phyloP scores from a whole-genome alignment of 2,329 filamentous ascomycete genomes.

The Colletotrichum camelliae region DNA sequence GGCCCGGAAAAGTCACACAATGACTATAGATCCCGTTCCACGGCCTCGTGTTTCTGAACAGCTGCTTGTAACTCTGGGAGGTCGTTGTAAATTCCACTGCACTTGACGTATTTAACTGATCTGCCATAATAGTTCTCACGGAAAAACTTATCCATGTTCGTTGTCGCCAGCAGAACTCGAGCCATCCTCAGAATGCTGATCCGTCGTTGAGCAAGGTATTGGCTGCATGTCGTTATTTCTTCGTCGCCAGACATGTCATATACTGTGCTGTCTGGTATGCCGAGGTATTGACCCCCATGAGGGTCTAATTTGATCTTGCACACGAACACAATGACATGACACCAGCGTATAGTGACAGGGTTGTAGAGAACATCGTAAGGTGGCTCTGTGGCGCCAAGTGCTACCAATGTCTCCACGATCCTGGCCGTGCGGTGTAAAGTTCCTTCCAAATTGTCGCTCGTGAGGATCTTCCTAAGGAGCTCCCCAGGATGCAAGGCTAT shows the following conservation, averaged over 20 bases:
- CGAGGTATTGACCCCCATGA: neutral
- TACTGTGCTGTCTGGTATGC: neutral
- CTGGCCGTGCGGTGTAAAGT: neutral
- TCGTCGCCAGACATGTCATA: neutral
- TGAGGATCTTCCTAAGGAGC: neutral
- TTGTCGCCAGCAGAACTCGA: neutral
- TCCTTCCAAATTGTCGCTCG: neutral
- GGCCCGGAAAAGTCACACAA: too few species aligned
- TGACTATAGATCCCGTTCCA: neutral
- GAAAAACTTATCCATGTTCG: neutral
- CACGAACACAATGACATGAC: neutral
- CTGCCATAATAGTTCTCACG: neutral
- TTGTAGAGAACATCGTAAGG: neutral
- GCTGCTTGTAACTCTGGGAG: neutral
- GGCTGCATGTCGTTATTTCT: neutral
- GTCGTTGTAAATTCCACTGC: neutral
- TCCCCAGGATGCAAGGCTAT: neutral
- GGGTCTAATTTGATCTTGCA: neutral
- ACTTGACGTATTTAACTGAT: neutral
- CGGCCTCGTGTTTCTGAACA: neutral
- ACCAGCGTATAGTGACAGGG: neutral
- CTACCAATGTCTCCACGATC: neutral
- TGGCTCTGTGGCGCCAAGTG: neutral
- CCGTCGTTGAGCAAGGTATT: neutral
- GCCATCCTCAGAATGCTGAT: neutral